These are phyloP conservation scores for Melastoma candidum DNA, from an alignment of 441 rosid genomes.

Conservation along the genomic window DNA sequence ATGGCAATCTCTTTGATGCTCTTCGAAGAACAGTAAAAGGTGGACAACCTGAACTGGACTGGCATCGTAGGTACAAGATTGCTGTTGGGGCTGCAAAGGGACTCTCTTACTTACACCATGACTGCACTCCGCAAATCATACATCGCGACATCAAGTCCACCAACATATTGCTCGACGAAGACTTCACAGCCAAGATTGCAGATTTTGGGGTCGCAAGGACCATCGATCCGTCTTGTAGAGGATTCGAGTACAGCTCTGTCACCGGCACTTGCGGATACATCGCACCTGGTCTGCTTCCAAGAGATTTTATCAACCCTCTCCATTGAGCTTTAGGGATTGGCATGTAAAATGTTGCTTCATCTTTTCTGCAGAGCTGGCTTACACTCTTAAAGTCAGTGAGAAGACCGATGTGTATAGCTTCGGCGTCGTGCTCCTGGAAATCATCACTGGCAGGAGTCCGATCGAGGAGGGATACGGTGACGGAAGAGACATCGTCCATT, in stretches of 20 bases:
- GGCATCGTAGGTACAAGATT: constrained; percentile 58
- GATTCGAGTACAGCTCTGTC: constrained; percentile 37
- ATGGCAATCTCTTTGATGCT: constrained; percentile 62
- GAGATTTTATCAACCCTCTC: neutral
- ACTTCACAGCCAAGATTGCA: constrained; percentile 68
- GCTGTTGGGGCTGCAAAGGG: constrained; percentile 82
- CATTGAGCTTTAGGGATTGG: neutral
- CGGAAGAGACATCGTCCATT: constrained; percentile 61
- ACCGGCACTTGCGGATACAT: constrained; percentile 89
- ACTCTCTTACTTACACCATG: constrained; percentile 78
- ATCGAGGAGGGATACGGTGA: constrained; percentile 69
- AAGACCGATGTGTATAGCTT: constrained; percentile 80
- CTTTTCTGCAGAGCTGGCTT: constrained; percentile 58
- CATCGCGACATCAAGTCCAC: constrained; percentile 85
- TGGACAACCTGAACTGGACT: constrained; percentile 46
- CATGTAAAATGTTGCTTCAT: neutral
- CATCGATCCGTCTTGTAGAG: constrained; percentile 34
- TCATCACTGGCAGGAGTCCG: constrained; percentile 47
- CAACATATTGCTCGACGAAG: constrained; percentile 60
- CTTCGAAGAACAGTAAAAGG: constrained; percentile 47
- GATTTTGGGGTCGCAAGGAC: constrained; percentile 85
- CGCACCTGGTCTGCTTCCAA: constrained; percentile 67
- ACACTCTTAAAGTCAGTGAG: constrained; percentile 46
- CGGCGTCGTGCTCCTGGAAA: constrained; percentile 74
- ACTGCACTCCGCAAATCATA: constrained; percentile 64